phyloP scores from a whole-genome alignment of 768 basidiomycete genomes.

The Wakefieldia striispora region DNA sequence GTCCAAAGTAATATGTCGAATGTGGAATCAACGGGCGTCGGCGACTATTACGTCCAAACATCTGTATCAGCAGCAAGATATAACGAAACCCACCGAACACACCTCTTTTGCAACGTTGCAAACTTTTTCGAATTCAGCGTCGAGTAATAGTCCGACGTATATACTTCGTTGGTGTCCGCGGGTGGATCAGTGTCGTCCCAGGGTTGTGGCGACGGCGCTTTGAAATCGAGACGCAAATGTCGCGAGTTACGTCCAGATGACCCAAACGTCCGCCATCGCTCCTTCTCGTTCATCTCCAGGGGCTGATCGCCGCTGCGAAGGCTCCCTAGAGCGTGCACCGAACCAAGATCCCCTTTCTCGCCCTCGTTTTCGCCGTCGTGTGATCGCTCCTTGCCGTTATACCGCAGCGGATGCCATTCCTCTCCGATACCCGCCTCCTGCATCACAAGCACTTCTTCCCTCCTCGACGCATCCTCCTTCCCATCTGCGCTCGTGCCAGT shows the following conservation, averaged over 20 bases:
- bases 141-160: constrained; percentile 40
- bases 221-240: constrained; percentile 50
- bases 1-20: constrained; percentile 83
- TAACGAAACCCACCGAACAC: background rate
- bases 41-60: constrained; percentile 24
- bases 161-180: constrained; percentile 34
- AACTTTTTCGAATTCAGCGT: constrained; percentile 44
- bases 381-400: constrained; percentile 8
- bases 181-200: constrained; percentile 64
- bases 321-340: constrained; percentile 11
- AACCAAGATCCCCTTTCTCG: constrained; percentile 15
- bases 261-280: constrained; percentile 20
- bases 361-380: constrained; percentile 3
- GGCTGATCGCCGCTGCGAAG: constrained; percentile 5
- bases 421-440: constrained; percentile 26
- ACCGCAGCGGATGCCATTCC: constrained; percentile 27
- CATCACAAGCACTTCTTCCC: constrained; percentile 19
- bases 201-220: constrained; percentile 55
- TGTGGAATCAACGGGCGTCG: constrained; percentile 60
- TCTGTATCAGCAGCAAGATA: background rate
- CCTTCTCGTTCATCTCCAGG: constrained; percentile 27
- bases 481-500: constrained; percentile 23
- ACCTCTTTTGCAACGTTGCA: constrained; percentile 44
- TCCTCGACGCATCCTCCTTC: constrained; percentile 7
- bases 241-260: constrained; percentile 31